Percentiles rank a stretch among this genome's conserved stretches.
phyloP scores from a whole-genome alignment of 192 early-diverging fungal genomes.

The Podila verticillata region DNA sequence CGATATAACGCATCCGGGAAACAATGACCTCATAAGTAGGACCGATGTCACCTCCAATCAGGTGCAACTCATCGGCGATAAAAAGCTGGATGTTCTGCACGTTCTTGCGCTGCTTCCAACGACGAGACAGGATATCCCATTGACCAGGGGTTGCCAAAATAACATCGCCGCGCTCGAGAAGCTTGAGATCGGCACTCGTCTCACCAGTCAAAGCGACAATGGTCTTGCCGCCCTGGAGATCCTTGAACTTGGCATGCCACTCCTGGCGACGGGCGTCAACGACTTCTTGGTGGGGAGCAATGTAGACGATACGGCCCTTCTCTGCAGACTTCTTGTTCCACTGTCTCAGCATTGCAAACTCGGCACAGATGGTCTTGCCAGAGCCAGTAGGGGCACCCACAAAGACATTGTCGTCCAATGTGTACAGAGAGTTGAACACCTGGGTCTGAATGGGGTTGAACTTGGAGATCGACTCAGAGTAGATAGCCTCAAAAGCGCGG shows the following conservation, averaged over 20 bases:
- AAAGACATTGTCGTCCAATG: slow-evolving; percentile 88
- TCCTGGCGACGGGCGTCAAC: slow-evolving; percentile 78
- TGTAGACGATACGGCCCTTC: slow-evolving; percentile 83
- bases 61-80: slow-evolving; percentile 94
- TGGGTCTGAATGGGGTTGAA: slow-evolving; percentile 99
- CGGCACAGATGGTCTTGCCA: slow-evolving; percentile 96
- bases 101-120: slow-evolving; percentile 95
- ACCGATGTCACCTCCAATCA: slow-evolving; percentile 91
- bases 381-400: slow-evolving; percentile 91
- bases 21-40: slow-evolving; percentile 94
- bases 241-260: slow-evolving; percentile 86
- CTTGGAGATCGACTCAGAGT: slow-evolving; percentile 61
- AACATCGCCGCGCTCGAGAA: slow-evolving; percentile 92
- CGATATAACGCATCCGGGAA: slow-evolving; percentile 93
- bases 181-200: slow-evolving; percentile 86
- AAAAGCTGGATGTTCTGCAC: slow-evolving; percentile 91
- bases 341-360: slow-evolving; percentile 93
- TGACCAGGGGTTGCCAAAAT: slow-evolving; percentile 88
- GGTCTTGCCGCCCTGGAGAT: slow-evolving; percentile 86
- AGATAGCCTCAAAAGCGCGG: slow-evolving; percentile 77
- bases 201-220: slow-evolving; percentile 93
- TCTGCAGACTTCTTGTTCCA: slow-evolving; percentile 68
- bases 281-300: slow-evolving; percentile 90
- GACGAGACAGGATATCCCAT: slow-evolving; percentile 94
- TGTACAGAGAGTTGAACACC: slow-evolving; percentile 90